Percentiles rank a stretch among this genome's conserved stretches.
Evolutionary conservation across 805 yeast genomes (phyloP).

Genomic region (Blastobotrys parvus): DNA sequence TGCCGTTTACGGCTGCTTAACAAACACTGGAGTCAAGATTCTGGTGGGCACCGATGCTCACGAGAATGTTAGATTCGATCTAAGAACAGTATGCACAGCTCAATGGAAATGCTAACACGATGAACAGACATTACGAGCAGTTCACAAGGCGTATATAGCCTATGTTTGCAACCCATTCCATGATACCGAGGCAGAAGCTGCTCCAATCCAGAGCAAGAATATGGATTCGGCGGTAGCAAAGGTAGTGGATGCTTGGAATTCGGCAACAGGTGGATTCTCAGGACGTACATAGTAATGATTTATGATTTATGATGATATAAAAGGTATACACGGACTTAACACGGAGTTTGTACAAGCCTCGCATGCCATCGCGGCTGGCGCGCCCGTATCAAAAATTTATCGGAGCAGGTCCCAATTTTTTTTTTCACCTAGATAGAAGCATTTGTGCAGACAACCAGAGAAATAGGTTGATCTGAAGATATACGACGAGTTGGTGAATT

Average conservation of each 20-base stretch:
- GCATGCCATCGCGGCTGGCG: no score
- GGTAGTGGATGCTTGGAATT: constrained; percentile 18
- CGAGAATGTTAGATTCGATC: constrained; percentile 15
- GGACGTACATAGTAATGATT: no score
- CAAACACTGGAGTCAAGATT: constrained; percentile 27
- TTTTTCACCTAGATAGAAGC: no score
- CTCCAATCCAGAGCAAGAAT: constrained; percentile 18
- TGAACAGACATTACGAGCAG: constrained; percentile 14
- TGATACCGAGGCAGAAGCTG: constrained; percentile 10
- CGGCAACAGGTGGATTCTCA: background rate
- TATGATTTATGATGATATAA: no score
- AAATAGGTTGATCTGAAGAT: no score
- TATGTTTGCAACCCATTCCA: constrained; percentile 29
- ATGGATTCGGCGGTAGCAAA: constrained; percentile 21
- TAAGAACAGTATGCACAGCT: constrained; percentile 12
- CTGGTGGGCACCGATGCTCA: constrained; percentile 26
- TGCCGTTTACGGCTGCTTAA: constrained; percentile 29
- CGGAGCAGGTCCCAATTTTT: no score
- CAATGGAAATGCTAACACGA: background rate
- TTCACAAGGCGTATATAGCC: constrained; percentile 24
- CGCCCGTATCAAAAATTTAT: no score
- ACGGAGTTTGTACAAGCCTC: no score
- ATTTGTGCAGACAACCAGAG: no score
- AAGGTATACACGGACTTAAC: no score
- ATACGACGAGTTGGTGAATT: no score